phyloP scores from a whole-genome alignment of 208 protist species.

The Leishmania tarentolae region DNA sequence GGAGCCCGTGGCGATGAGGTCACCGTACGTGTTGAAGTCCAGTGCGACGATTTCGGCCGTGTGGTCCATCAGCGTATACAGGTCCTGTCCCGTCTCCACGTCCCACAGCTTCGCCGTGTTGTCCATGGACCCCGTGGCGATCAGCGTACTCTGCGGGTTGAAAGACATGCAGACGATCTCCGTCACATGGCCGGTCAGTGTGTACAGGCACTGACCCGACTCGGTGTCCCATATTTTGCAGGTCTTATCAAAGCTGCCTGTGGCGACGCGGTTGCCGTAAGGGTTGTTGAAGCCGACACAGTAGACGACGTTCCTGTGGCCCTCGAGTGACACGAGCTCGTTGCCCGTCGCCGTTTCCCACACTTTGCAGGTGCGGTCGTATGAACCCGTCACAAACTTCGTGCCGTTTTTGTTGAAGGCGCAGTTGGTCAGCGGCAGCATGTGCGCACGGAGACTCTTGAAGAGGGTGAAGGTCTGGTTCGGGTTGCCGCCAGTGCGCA shows the following conservation, averaged over 20 bases:
- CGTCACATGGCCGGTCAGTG: conserved; percentile 91
- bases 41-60: conserved; percentile 94
- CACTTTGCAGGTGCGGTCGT: conserved; percentile 96
- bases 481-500: conserved; percentile 62
- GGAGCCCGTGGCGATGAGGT: conserved; percentile 93
- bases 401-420: conserved; percentile 96
- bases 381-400: conserved; percentile 95
- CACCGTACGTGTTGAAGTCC: conserved; percentile 90
- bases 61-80: conserved; percentile 92
- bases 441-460: conserved; percentile 95
- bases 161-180: conserved; percentile 97
- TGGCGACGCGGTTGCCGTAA: conserved; percentile 94
- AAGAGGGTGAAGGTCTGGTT: conserved; percentile 94
- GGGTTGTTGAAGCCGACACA: conserved; percentile 96
- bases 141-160: conserved; percentile 89
- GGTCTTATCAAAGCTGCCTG: conserved; percentile 97
- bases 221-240: conserved; percentile 94
- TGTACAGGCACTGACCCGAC: conserved; percentile 90
- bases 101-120: conserved; percentile 95
- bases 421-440: conserved; percentile 97
- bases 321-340: conserved; percentile 92
- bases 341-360: conserved; percentile 94
- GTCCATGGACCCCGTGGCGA: conserved; percentile 97
- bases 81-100: conserved; percentile 88
- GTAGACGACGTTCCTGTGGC: conserved; percentile 97